phyloP scores from a whole-genome alignment of 2,329 filamentous ascomycete genomes.

The Epicoccum sorghinum region DNA sequence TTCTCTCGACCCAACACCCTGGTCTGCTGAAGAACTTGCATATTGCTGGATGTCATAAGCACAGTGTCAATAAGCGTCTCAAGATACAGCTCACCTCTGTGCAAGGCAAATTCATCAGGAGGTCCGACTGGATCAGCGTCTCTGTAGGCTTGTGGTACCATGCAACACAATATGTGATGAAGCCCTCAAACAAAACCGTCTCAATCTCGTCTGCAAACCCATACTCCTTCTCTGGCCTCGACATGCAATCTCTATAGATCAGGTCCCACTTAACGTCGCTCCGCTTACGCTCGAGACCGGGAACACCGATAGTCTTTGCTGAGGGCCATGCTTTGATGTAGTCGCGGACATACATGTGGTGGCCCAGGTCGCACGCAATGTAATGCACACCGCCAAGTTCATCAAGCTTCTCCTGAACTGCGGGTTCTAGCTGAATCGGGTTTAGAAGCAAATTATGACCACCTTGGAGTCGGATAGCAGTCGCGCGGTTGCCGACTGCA shows the following conservation, averaged over 20 bases:
- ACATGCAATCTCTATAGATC: constrained; percentile 5
- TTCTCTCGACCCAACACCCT: constrained; percentile 12
- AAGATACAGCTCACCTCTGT: constrained; percentile 15
- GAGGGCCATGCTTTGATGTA: constrained; percentile 18
- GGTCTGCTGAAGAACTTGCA: constrained; percentile 12
- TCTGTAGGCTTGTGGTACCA: constrained; percentile 22
- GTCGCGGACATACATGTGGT: constrained; percentile 18
- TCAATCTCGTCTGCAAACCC: constrained; percentile 19
- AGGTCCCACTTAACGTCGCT: constrained; percentile 22
- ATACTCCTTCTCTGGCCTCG: constrained; percentile 21
- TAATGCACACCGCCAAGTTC: constrained; percentile 20
- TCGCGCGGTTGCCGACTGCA: constrained; percentile 26
- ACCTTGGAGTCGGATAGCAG: constrained; percentile 18
- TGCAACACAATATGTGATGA: constrained; percentile 24
- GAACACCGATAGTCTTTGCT: constrained; percentile 21
- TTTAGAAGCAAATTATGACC: constrained; percentile 19
- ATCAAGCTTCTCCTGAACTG: constrained; percentile 12
- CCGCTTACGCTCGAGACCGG: constrained; percentile 17
- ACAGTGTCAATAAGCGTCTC: not conserved
- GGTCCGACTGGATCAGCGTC: constrained; percentile 21
- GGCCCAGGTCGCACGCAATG: constrained; percentile 20
- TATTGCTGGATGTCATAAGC: constrained; percentile 19
- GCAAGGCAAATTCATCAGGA: constrained; percentile 25
- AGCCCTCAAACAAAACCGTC: constrained; percentile 23
- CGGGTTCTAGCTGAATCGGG: constrained; percentile 14